Conservation (phyloP, 2,329 filamentous ascomycete species). For the Phaeophleospora eucalypticola region DNA sequence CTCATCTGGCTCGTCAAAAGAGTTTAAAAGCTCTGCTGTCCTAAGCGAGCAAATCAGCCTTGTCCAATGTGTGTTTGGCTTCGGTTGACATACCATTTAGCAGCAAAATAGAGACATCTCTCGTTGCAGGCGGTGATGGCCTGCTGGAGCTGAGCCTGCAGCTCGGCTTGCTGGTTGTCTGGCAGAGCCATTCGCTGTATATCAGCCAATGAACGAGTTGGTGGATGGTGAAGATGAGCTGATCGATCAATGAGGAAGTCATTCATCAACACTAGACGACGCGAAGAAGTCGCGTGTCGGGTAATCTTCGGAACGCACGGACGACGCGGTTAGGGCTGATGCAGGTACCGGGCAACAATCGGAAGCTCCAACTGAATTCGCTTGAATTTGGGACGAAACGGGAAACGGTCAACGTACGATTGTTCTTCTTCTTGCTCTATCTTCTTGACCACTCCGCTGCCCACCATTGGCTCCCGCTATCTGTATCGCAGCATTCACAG, state of each 20-base stretch:
- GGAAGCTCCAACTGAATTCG: not conserved
- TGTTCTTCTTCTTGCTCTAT: not conserved
- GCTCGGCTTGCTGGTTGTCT: conserved; percentile 49
- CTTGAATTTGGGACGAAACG: conserved; percentile 1
- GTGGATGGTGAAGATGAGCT: too few species aligned
- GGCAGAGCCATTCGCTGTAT: conserved; percentile 31
- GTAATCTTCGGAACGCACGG: not conserved
- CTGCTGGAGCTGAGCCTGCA: conserved; percentile 73
- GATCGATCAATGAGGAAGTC: too few species aligned
- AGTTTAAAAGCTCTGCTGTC: conserved; percentile 89
- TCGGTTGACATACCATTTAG: conserved; percentile 70
- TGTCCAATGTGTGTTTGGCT: not conserved
- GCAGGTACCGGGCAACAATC: not conserved
- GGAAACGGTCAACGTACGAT: not conserved
- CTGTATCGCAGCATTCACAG: not conserved
- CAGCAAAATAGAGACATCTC: conserved; percentile 88
- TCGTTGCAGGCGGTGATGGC: conserved; percentile 90
- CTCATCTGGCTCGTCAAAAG: conserved; percentile 59
- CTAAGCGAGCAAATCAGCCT: conserved; percentile 45
- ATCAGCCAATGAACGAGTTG: too few species aligned
- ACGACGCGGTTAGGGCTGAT: not conserved
- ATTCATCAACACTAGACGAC: conserved; percentile 1
- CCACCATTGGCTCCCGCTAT: not conserved
- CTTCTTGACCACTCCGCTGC: not conserved
- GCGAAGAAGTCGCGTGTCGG: not conserved